phyloP scores from a whole-genome alignment of 352 stramenopile genomes.

The Phytophthora kernoviae region DNA sequence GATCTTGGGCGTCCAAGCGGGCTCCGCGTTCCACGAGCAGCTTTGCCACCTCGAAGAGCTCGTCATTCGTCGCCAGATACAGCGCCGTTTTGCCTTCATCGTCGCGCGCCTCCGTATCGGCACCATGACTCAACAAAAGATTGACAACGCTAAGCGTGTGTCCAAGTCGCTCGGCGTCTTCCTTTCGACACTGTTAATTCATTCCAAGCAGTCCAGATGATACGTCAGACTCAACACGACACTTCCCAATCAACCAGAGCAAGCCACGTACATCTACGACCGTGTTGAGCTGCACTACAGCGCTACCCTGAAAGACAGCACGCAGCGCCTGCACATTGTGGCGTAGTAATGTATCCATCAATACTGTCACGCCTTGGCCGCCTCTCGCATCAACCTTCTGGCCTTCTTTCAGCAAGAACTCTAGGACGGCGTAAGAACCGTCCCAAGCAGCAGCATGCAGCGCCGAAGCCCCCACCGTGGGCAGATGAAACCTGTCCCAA shows the following conservation, averaged over 20 bases:
- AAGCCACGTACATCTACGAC: conserved; percentile 33
- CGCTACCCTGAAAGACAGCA: conserved; percentile 35
- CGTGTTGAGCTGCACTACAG: conserved; percentile 34
- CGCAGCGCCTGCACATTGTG: conserved; percentile 46
- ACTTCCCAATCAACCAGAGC: not conserved
- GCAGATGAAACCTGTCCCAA: conserved; percentile 39
- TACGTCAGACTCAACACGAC: conserved; percentile 6
- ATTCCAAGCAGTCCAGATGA: not conserved
- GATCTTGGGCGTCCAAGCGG: conserved; percentile 32
- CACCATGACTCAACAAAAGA: conserved; percentile 31
- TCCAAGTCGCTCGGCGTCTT: conserved; percentile 31
- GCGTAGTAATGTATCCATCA: conserved; percentile 40
- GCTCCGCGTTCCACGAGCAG: conserved; percentile 37
- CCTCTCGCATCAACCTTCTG: conserved; percentile 32
- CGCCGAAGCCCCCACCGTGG: conserved; percentile 40
- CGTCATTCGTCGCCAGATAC: conserved; percentile 38
- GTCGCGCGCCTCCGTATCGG: conserved; percentile 25
- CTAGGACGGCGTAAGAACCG: conserved; percentile 26
- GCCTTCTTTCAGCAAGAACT: conserved; percentile 33
- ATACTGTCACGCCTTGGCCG: conserved; percentile 29
- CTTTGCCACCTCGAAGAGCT: conserved; percentile 32
- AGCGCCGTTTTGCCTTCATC: conserved; percentile 40
- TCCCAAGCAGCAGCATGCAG: conserved; percentile 42
- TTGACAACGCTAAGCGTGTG: conserved; percentile 35
- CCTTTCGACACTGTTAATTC: conserved; percentile 37